These are phyloP conservation scores for Trametes hirsuta DNA, from an alignment of 1,284 basidiomycete species.

Conservation along the genomic window DNA sequence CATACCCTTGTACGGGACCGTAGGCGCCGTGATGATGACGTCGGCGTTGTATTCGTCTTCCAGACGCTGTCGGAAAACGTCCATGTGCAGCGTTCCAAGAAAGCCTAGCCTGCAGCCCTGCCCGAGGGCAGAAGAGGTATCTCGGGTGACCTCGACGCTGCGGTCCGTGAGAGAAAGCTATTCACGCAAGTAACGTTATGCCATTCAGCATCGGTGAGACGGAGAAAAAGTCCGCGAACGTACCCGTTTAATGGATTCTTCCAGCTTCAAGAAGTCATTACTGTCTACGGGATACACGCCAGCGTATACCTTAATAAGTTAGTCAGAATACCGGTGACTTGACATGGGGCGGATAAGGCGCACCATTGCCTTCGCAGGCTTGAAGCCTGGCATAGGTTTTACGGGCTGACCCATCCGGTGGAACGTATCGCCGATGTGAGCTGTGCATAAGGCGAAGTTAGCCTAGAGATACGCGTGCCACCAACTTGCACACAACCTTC, in stretches of 20 bases:
- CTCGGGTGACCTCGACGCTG: conserved; percentile 89
- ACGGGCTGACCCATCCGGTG: conserved; percentile 78
- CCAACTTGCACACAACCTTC: conserved; percentile 65
- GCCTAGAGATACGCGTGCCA: neutral
- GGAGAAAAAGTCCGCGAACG: conserved; percentile 30
- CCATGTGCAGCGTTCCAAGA: conserved; percentile 96
- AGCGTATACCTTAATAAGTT: conserved; percentile 77
- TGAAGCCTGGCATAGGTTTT: conserved; percentile 90
- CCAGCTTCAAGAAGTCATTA: conserved; percentile 90
- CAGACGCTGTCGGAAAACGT: conserved; percentile 93
- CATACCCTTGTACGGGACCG: conserved; percentile 89
- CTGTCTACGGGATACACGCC: conserved; percentile 95
- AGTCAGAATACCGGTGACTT: neutral
- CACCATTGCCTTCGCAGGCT: conserved; percentile 94
- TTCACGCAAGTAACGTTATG: conserved; percentile 18
- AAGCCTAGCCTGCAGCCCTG: conserved; percentile 97
- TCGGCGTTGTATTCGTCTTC: conserved; percentile 96
- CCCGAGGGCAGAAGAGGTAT: conserved; percentile 92
- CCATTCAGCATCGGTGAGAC: conserved; percentile 6
- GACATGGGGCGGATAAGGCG: conserved; percentile 6
- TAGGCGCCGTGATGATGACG: conserved; percentile 91
- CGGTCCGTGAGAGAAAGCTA: conserved; percentile 87
- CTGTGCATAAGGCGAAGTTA: conserved; percentile 42
- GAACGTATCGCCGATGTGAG: conserved; percentile 93
- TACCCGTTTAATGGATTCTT: conserved; percentile 94